Evolutionary conservation across 495 filamentous ascomycete species (phyloP).

Genomic region (Thermothielavioides terrestris): DNA sequence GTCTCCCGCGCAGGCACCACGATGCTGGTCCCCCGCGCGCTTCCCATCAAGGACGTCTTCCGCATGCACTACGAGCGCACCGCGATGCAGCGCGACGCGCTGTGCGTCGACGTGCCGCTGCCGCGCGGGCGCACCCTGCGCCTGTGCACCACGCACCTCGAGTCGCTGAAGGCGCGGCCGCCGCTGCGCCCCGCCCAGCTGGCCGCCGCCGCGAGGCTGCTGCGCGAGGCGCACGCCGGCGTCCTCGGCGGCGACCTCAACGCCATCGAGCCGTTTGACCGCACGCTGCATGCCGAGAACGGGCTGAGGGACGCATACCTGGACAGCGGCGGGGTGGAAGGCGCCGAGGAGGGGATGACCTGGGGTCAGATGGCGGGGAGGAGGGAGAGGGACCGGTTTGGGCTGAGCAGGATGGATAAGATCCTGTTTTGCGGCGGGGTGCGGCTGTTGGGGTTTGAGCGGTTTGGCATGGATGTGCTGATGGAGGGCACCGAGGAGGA

Average conservation of each 20-base stretch:
- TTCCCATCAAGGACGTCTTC: conserved; percentile 34
- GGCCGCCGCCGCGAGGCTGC: conserved; percentile 27
- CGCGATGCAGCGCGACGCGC: conserved; percentile 40
- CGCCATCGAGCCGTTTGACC: conserved; percentile 46
- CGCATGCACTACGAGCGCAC: conserved; percentile 37
- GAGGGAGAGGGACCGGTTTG: conserved; percentile 27
- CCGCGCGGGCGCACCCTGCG: conserved; percentile 24
- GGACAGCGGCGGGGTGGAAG: conserved; percentile 41
- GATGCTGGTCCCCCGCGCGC: conserved; percentile 40
- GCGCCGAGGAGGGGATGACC: conserved; percentile 42
- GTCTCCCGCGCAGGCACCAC: conserved; percentile 39
- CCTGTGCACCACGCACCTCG: conserved; percentile 48
- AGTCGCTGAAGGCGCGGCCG: conserved; percentile 36
- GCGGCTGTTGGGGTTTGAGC: conserved; percentile 24
- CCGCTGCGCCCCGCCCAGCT: conserved; percentile 40
- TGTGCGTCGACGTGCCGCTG: conserved; percentile 42
- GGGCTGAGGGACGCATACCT: conserved; percentile 46
- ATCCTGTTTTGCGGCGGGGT: conserved; percentile 30
- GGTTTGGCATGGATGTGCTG: conserved; percentile 34
- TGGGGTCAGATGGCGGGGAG: conserved; percentile 47
- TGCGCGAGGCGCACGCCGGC: conserved; percentile 20
- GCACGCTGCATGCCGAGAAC: conserved; percentile 36
- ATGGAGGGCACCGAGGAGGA: conserved; percentile 16
- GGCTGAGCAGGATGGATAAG: conserved; percentile 46
- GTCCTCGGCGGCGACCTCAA: conserved; percentile 45